Percentiles rank a stretch among this genome's conserved stretches.
Evolutionary conservation across 1,284 basidiomycete genomes (phyloP).

Genomic region (Ceratobasidium sp.): DNA sequence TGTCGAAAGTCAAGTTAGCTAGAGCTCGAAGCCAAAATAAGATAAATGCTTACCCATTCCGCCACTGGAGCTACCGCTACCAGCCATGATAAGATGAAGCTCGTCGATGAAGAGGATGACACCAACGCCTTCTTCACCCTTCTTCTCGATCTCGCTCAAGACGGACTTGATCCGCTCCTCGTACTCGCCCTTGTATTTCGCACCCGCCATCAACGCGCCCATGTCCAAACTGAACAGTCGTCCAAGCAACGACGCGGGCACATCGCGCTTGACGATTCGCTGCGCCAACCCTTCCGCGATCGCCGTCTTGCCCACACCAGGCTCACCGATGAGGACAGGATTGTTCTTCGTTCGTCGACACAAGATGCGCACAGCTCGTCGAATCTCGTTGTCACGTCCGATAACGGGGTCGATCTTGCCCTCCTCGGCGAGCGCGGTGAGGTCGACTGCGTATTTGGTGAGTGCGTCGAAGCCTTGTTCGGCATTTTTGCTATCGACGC

Average conservation of each 20-base stretch:
- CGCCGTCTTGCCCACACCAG: conserved; percentile 93
- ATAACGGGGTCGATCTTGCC: conserved; percentile 95
- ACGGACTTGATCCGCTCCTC: conserved; percentile 97
- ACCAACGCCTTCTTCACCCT: conserved; percentile 81
- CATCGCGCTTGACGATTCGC: conserved; percentile 94
- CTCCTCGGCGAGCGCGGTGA: conserved; percentile 87
- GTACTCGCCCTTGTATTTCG: conserved; percentile 96
- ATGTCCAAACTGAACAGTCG: conserved; percentile 68
- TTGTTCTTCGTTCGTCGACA: conserved; percentile 91
- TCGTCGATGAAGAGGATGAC: conserved; percentile 98
- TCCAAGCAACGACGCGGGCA: conserved; percentile 87
- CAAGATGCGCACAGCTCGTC: conserved; percentile 79
- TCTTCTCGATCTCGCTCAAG: conserved; percentile 92
- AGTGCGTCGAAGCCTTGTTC: conserved; percentile 90
- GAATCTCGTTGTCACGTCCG: conserved; percentile 87
- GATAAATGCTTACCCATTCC: conserved; percentile 66
- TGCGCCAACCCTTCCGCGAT: conserved; percentile 97
- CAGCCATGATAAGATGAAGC: conserved; percentile 91
- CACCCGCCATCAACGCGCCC: conserved; percentile 61
- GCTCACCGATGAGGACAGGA: conserved; percentile 92
- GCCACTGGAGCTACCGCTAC: conserved; percentile 75
- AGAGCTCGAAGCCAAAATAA: neutral
- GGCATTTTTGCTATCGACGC: conserved; percentile 82
- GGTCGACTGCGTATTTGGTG: conserved; percentile 79
- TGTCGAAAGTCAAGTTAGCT: conserved; percentile 26